Evolutionary conservation across 2,329 filamentous ascomycete genomes (phyloP).

Genomic region (Hypoxylon sp.): DNA sequence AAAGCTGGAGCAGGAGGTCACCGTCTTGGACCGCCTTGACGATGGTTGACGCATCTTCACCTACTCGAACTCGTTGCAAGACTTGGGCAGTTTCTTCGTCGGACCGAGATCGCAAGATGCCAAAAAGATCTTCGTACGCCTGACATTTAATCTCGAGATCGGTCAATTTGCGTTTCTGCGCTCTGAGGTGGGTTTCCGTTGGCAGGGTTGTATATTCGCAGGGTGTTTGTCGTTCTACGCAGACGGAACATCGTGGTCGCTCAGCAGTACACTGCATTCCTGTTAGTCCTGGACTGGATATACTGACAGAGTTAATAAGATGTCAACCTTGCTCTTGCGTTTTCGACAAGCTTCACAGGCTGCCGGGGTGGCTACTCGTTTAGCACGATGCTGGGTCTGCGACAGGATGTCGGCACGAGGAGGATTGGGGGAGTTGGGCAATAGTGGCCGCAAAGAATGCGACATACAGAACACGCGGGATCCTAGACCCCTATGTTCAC

Average conservation of each 20-base stretch:
- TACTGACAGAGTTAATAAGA: neutral
- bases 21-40: constrained; percentile 45
- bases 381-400: constrained; percentile 34
- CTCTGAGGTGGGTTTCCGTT: constrained; percentile 47
- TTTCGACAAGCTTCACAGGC: constrained; percentile 46
- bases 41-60: constrained; percentile 43
- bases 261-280: constrained; percentile 46
- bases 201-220: constrained; percentile 51
- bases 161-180: constrained; percentile 47
- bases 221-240: constrained; percentile 44
- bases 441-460: constrained; percentile 39
- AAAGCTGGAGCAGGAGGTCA: constrained; percentile 47
- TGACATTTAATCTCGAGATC: constrained; percentile 48
- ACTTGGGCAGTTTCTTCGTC: constrained; percentile 41
- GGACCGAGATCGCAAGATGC: constrained; percentile 44
- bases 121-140: constrained; percentile 43
- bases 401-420: constrained; percentile 30
- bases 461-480: constrained; percentile 40
- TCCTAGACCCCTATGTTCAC: constrained; percentile 11
- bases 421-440: constrained; percentile 41
- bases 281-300: constrained; percentile 8
- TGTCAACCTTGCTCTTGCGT: constrained; percentile 43
- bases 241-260: constrained; percentile 48
- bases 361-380: constrained; percentile 39
- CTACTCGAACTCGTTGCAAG: constrained; percentile 43